Evolutionary conservation across 495 filamentous ascomycete genomes (phyloP), one percentile per base, ranked within the genome.

Genomic region (Saxophila tyrrhenica): DNA sequence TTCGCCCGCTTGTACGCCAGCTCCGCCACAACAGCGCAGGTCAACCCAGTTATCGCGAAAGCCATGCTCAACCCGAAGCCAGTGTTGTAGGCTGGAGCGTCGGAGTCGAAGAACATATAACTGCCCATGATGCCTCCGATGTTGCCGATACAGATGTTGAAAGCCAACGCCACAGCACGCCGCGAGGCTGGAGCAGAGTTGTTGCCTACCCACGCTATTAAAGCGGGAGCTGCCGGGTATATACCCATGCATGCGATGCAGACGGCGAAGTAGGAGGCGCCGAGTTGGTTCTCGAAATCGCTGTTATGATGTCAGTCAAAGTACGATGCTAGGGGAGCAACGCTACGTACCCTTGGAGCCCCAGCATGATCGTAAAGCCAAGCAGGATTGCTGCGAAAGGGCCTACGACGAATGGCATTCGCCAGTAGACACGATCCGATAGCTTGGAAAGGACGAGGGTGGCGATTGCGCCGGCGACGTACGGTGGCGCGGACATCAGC

Each of bases 1-100:
- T 73, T 73, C 15, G 48, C 50, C 21, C 17, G 49, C 45, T 38
- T 59, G 8, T 66, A 61, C 9, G 47, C 49, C 9, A 65, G 50
- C 32, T 70, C 67, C 19, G 77, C 68, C 35, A 78, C 64, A 2
- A 69, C 59, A 25, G 65, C 64, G 45, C 48, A 48, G 29, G 71
- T 24, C n/a, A 66, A 48, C 1, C 62, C 78, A 51, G 73, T 73
- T 3, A 78, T 76, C 2, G 72, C 62, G 60, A 81, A 67, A 0
- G 59, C 78, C 23, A 69, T 25, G n/a, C n/a, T n/a, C n/a, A n/a
- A n/a, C n/a, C n/a, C n/a, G n/a, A n/a, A n/a, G n/a, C n/a, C n/a
- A n/a, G n/a, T n/a, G n/a, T n/a, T n/a, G n/a, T n/a, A n/a, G n/a
- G n/a, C n/a, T n/a, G n/a, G n/a, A n/a, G n/a, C n/a, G n/a, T n/a